Evolutionary conservation across 2,329 filamentous ascomycete genomes (phyloP).

Genomic region (Colletotrichum sp.): DNA sequence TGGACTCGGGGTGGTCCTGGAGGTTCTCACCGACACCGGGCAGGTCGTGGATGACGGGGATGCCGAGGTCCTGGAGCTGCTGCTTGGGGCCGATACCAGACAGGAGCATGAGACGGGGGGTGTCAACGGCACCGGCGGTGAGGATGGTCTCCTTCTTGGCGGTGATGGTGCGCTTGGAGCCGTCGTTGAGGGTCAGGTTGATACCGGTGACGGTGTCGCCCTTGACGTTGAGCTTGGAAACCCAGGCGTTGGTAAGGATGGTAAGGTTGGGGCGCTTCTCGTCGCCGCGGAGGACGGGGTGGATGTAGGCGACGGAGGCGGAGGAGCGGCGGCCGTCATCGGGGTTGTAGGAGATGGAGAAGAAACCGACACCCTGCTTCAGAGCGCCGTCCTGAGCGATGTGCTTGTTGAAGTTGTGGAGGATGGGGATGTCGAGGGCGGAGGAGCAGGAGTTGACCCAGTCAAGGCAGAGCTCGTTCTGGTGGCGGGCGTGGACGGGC

Average conservation of each 20-base stretch:
- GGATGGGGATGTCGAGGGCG: slow-evolving; percentile 79
- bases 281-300: slow-evolving; percentile 83
- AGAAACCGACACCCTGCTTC: slow-evolving; percentile 82
- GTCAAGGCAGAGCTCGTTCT: slow-evolving; percentile 90
- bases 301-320: slow-evolving; percentile 90
- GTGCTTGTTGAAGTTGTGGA: slow-evolving; percentile 85
- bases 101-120: slow-evolving; percentile 68
- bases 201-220: slow-evolving; percentile 76
- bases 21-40: slow-evolving; percentile 66
- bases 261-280: slow-evolving; percentile 85
- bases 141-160: slow-evolving; percentile 70
- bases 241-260: slow-evolving; percentile 86
- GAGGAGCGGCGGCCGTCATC: slow-evolving; percentile 84
- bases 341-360: slow-evolving; percentile 90
- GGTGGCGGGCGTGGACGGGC: slow-evolving; percentile 82
- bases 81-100: slow-evolving; percentile 61
- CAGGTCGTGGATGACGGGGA: slow-evolving; percentile 60
- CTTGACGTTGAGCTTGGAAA: slow-evolving; percentile 77
- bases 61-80: slow-evolving; percentile 57
- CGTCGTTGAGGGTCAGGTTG: slow-evolving; percentile 64
- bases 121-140: slow-evolving; percentile 81
- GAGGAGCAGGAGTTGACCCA: slow-evolving; percentile 83
- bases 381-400: slow-evolving; percentile 76
- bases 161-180: slow-evolving; percentile 60
- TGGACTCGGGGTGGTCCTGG: slow-evolving; percentile 61